Percentiles rank a stretch among this genome's conserved stretches.
phyloP scores from a whole-genome alignment of 2,329 filamentous ascomycete genomes.

The Penicillium sp. region DNA sequence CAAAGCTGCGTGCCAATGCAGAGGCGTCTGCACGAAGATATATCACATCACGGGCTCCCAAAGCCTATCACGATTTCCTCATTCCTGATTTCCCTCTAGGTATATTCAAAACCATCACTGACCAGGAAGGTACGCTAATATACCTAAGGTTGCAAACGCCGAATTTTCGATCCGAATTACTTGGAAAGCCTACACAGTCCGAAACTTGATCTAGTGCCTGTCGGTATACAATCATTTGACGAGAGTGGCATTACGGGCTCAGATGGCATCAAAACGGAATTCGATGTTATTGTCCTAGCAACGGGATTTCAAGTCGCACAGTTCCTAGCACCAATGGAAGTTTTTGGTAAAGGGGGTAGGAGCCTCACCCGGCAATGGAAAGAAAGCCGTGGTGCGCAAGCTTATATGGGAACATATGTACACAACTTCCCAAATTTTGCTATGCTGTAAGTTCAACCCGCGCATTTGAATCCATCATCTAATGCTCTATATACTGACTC shows the following conservation, averaged over 20 bases:
- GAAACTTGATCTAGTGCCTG: constrained; percentile 14
- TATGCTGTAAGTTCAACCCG: too few species aligned
- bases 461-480: too few species aligned
- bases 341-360: constrained; percentile 28
- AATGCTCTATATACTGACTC: too few species aligned
- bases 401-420: constrained; percentile 31
- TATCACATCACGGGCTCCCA: too few species aligned
- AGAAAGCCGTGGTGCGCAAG: constrained; percentile 32
- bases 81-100: constrained; percentile 23
- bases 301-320: constrained; percentile 40
- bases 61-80: constrained; percentile 21
- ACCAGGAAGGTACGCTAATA: too few species aligned
- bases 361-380: constrained; percentile 30
- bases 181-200: constrained; percentile 17
- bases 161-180: constrained; percentile 33
- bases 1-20: constrained; percentile 9
- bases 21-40: constrained; percentile 24
- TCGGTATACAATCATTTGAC: constrained; percentile 14
- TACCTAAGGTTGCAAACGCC: constrained; percentile 37
- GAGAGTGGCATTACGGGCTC: constrained; percentile 18
- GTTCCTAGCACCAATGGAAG: constrained; percentile 37
- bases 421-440: constrained; percentile 32
- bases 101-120: too few species aligned
- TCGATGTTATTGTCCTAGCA: constrained; percentile 38
- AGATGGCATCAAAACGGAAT: constrained; percentile 13